A percentile compares a stretch with the other conserved stretches of the same genome.
phyloP scores from a whole-genome alignment of 73 alveolate species.

The Tetrahymena thermophila region DNA sequence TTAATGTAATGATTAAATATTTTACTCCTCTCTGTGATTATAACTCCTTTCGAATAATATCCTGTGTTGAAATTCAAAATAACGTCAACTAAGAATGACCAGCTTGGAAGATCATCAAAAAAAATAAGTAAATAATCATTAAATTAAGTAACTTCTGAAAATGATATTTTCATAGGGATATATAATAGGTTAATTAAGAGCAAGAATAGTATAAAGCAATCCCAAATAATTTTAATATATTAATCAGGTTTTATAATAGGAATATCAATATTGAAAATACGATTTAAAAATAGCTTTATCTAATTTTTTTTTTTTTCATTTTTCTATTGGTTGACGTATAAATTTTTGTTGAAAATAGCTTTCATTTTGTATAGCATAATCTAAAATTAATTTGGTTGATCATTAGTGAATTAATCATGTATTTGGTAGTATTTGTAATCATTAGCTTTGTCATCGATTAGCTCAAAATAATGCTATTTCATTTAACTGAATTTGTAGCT shows the following conservation, averaged over 20 bases:
- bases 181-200: conserved; percentile 12
- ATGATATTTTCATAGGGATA: conserved; percentile 27
- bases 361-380: background rate
- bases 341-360: background rate
- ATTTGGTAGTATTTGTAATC: background rate
- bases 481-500: background rate
- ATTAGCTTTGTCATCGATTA: background rate
- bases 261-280: background rate
- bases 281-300: background rate
- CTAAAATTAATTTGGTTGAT: background rate
- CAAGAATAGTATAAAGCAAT: conserved; percentile 7
- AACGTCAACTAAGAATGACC: conserved; percentile 50
- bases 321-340: background rate
- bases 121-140: conserved; percentile 3
- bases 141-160: conserved; percentile 5
- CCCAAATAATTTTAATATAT: conserved; percentile 29
- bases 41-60: conserved; percentile 50
- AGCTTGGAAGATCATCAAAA: conserved; percentile 27
- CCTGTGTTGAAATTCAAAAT: conserved; percentile 54
- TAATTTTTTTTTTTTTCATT: background rate
- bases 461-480: background rate
- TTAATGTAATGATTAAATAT: conserved; percentile 39
- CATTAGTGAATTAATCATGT: background rate
- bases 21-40: conserved; percentile 26
- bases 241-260: conserved; percentile 9